These are phyloP conservation scores for Neonothopanus nambi DNA, from an alignment of 1,284 basidiomycete genomes.

Conservation along the genomic window DNA sequence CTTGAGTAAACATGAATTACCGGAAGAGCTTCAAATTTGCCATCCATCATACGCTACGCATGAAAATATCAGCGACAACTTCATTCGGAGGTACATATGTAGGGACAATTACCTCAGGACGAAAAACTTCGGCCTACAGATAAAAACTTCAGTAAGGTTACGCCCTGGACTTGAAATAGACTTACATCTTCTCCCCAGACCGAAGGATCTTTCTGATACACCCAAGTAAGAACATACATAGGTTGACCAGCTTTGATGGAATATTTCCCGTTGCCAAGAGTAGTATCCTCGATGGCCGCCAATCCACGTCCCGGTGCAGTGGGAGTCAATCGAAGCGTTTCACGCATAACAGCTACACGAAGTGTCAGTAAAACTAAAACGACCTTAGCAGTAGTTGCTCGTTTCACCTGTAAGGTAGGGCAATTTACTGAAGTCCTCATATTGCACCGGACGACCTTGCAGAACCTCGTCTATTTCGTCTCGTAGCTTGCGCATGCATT, in stretches of 20 bases:
- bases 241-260: slow-evolving; percentile 34
- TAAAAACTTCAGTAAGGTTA: neutral
- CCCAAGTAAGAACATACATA: slow-evolving; percentile 32
- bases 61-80: slow-evolving; percentile 16
- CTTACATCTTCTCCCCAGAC: slow-evolving; percentile 54
- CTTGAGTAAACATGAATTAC: slow-evolving; percentile 23
- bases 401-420: neutral
- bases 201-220: slow-evolving; percentile 41
- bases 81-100: no score
- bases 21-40: slow-evolving; percentile 44
- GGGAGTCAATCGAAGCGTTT: slow-evolving; percentile 45
- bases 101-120: slow-evolving; percentile 23
- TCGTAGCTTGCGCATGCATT: neutral
- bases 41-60: slow-evolving; percentile 45
- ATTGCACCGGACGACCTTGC: neutral
- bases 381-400: slow-evolving; percentile 5
- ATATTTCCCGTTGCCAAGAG: slow-evolving; percentile 42
- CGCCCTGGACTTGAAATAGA: slow-evolving; percentile 6
- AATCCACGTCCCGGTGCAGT: slow-evolving; percentile 40
- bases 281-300: slow-evolving; percentile 36
- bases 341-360: slow-evolving; percentile 43
- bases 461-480: neutral
- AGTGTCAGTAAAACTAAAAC: neutral
- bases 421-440: slow-evolving; percentile 1
- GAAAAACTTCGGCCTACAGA: slow-evolving; percentile 36